Evolutionary conservation across 1,284 basidiomycete species (phyloP), one percentile per base, ranked within the genome.

Genomic region (Meira miltonrushii): DNA sequence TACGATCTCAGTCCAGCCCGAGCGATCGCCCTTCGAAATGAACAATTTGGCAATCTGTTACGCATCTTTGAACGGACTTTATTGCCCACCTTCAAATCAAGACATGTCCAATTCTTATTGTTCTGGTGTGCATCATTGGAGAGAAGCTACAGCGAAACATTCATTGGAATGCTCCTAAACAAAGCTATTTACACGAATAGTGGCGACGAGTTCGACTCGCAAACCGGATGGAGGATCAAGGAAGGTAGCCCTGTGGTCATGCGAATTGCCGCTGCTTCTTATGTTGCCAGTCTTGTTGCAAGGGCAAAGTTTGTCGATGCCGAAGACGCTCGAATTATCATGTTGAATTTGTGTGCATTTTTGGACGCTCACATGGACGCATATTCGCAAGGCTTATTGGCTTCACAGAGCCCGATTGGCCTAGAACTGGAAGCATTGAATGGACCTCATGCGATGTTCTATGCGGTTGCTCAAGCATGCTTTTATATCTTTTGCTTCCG

Each of bases 401-500:
- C 17, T 7, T 21, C 12, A 13, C 17, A 48, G 5, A 25, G 23
- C 6, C 25, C 17, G 4, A 3, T 48, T 5, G 28, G 19, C 7
- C 23, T 53, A 4, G 50, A 39, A 13, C 7, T 17, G 12, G 17
- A 48, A 7, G 39, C 17, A n/a, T 58, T 66, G 0, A 61, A 67
- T 53, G 57, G 61, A 11, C 62, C 68, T 12, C 74, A 78, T 55
- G 58, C 72, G n/a, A 63, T 75, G n/a, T 97, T 96, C 78, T 98
- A 97, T 78, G 92, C 94, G 5, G 88, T 96, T 37, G 82, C 87
- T 0, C 95, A 98, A 77, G 89, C 93, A 0, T 85, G 92, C 6
- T 95, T 99, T 79, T 84, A 98, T 71, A 92, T 98, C 65, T 99
- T 98, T 79, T 98, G 95, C 79, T 99, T 98, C 81, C 83, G 94